phyloP scores from a whole-genome alignment of 139 green algal species.

The Chlorella sp. region DNA sequence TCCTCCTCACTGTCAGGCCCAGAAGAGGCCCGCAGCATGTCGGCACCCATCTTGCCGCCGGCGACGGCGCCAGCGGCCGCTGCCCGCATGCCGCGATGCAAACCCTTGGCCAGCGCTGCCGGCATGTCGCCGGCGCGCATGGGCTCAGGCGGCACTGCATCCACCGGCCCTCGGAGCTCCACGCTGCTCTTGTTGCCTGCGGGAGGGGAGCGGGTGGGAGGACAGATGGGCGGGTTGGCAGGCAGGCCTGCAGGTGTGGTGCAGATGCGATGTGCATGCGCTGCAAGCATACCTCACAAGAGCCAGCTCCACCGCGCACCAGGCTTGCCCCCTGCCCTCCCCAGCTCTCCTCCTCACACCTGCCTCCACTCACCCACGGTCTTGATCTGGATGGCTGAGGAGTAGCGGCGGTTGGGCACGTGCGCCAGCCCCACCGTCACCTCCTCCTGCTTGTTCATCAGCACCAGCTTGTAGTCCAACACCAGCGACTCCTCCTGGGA shows the following conservation, averaged over 20 bases:
- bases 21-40: not conserved
- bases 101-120: not conserved
- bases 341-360: not conserved
- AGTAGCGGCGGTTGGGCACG: conserved; percentile 38
- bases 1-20: not conserved
- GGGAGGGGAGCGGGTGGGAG: not conserved
- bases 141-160: not conserved
- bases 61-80: not conserved
- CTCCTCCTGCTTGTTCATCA: conserved; percentile 80
- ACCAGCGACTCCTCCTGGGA: too few relatives aligned
- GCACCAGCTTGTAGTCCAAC: conserved; percentile 49
- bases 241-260: not conserved
- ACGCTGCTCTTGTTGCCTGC: conserved; percentile 39
- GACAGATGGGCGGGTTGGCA: not conserved
- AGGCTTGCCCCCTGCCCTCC: too few relatives aligned
- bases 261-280: not conserved
- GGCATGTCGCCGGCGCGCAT: not conserved
- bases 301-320: too few relatives aligned
- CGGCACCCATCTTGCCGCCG: not conserved
- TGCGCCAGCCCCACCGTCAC: conserved; percentile 50
- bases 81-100: not conserved
- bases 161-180: conserved; percentile 30
- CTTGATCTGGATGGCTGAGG: conserved; percentile 44
- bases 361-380: conserved; percentile 51
- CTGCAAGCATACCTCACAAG: not conserved